A percentile compares a stretch with the other conserved stretches of the same genome.
Conservation (phyloP, 495 filamentous ascomycete genomes). For the Melanomma pulvis-pyrius region DNA sequence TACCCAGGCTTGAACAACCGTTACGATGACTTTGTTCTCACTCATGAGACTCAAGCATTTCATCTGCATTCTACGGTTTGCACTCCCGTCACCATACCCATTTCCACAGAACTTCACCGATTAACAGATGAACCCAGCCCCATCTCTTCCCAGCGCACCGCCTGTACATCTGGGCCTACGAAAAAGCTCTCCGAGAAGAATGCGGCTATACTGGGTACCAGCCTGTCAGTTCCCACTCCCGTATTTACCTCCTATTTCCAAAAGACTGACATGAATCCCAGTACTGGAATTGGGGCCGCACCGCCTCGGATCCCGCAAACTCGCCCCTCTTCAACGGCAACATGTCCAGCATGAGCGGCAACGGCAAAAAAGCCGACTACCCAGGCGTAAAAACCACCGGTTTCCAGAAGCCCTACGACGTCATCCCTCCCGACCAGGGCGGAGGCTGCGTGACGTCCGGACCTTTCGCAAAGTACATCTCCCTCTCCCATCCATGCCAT, state of each 20-base stretch:
- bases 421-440: conserved; percentile 56
- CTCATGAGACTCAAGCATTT: conserved; percentile 28
- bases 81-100: not conserved
- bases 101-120: not conserved
- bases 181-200: conserved; percentile 42
- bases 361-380: conserved; percentile 55
- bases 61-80: conserved; percentile 29
- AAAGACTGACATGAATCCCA: conserved; percentile 14
- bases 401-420: conserved; percentile 27
- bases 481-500: not conserved
- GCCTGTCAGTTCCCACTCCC: conserved; percentile 12
- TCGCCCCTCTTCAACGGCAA: conserved; percentile 69
- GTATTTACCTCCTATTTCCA: not conserved
- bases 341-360: conserved; percentile 62
- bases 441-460: conserved; percentile 67
- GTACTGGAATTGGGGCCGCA: conserved; percentile 69
- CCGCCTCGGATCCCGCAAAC: conserved; percentile 47
- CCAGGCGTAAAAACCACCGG: conserved; percentile 29
- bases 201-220: conserved; percentile 41
- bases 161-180: conserved; percentile 33
- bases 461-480: conserved; percentile 53
- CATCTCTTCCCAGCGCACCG: conserved; percentile 32
- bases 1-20: conserved; percentile 21
- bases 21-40: conserved; percentile 35
- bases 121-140: conserved; percentile 6